Conservation (phyloP, 345 rosid species). For the Citrus sp. region DNA sequence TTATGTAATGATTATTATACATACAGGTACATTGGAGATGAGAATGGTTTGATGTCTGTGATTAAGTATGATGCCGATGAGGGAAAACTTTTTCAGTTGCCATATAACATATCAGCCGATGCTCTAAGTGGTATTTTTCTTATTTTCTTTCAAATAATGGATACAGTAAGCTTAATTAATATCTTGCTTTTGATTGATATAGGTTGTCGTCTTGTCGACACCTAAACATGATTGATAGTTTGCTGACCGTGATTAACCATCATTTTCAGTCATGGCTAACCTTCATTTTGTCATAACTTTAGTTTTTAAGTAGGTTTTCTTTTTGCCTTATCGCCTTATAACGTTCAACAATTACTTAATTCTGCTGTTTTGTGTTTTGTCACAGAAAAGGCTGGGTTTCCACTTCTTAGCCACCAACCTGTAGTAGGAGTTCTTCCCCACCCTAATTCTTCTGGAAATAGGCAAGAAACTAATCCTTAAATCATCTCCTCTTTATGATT, state of each 20-base stretch:
- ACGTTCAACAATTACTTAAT: conserved; percentile 5
- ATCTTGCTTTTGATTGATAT: background rate
- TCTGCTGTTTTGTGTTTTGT: conserved; percentile 21
- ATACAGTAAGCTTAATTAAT: background rate
- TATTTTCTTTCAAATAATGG: background rate
- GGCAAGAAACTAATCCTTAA: conserved; percentile 35
- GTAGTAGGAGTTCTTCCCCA: conserved; percentile 67
- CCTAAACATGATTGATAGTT: background rate
- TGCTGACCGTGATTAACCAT: background rate
- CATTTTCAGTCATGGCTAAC: background rate
- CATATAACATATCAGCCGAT: conserved; percentile 44
- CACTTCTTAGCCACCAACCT: conserved; percentile 39
- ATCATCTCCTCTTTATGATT: background rate
- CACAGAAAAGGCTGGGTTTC: conserved; percentile 46
- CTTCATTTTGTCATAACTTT: background rate
- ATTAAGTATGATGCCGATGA: conserved; percentile 48
- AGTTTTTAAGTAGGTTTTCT: background rate
- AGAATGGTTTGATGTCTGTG: conserved; percentile 48
- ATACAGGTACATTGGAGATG: conserved; percentile 59
- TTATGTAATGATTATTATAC: conserved; percentile 7
- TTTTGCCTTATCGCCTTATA: background rate
- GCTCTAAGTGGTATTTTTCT: conserved; percentile 43
- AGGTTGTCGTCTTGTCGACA: background rate
- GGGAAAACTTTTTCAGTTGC: conserved; percentile 41
- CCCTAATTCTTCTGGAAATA: conserved; percentile 50